Percentiles rank a stretch among this genome's conserved stretches.
Conservation (phyloP, 2,329 filamentous ascomycete genomes). For the Botrytis cinerea region DNA sequence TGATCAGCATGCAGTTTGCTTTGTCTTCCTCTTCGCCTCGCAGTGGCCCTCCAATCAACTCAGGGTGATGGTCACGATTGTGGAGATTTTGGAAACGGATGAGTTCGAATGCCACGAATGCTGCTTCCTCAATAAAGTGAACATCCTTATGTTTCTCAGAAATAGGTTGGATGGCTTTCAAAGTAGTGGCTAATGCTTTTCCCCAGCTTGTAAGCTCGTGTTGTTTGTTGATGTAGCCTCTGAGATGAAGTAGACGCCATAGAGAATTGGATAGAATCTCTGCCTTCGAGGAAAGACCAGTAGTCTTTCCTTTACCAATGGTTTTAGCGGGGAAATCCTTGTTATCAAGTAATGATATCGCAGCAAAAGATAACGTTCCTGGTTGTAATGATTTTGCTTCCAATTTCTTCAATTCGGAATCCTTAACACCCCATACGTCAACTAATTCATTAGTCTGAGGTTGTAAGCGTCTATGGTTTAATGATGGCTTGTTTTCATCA, state of each 20-base stretch:
- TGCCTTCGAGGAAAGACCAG: constrained; percentile 59
- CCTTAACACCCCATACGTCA: constrained; percentile 73
- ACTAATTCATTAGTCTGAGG: constrained; percentile 52
- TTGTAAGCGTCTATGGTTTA: constrained; percentile 60
- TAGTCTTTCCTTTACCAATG: constrained; percentile 44
- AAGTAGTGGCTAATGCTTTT: constrained; percentile 69
- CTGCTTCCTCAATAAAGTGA: constrained; percentile 68
- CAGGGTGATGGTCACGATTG: constrained; percentile 59
- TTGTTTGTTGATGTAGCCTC: constrained; percentile 77
- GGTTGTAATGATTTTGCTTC: constrained; percentile 45
- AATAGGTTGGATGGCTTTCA: constrained; percentile 61
- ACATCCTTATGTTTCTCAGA: constrained; percentile 48
- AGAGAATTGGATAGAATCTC: constrained; percentile 73
- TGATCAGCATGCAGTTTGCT: constrained; percentile 76
- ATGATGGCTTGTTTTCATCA: constrained; percentile 63
- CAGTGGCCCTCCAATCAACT: constrained; percentile 57
- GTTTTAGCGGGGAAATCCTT: constrained; percentile 70
- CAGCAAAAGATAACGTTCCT: constrained; percentile 57
- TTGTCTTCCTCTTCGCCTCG: constrained; percentile 71
- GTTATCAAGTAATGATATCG: constrained; percentile 66
- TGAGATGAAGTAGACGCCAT: constrained; percentile 87
- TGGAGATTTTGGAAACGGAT: constrained; percentile 78
- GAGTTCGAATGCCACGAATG: constrained; percentile 83
- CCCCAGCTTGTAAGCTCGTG: constrained; percentile 87
- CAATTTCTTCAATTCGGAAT: constrained; percentile 51